These are phyloP conservation scores for Tephrocybe sp. DNA, from an alignment of 768 basidiomycete species.

Conservation along the genomic window DNA sequence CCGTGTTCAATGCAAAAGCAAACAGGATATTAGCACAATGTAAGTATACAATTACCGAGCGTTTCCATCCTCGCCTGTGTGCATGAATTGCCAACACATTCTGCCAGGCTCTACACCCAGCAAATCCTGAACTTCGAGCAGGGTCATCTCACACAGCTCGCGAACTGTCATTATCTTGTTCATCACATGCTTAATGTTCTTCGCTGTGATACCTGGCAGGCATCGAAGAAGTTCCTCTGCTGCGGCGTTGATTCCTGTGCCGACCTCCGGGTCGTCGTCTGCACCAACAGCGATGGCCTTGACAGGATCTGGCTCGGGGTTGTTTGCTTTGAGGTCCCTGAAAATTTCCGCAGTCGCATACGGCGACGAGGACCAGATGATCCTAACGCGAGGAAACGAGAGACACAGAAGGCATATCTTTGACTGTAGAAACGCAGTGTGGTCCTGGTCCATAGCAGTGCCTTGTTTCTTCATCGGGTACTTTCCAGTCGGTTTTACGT, in stretches of 20 bases:
- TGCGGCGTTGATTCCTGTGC: conserved; percentile 67
- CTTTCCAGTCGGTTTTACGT: conserved; percentile 58
- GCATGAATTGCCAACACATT: conserved; percentile 79
- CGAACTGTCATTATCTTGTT: conserved; percentile 74
- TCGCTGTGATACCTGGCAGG: conserved; percentile 82
- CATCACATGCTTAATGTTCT: conserved; percentile 86
- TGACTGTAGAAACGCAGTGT: conserved; percentile 69
- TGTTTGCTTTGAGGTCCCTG: conserved; percentile 82
- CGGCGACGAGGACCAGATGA: conserved; percentile 97
- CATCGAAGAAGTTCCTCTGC: conserved; percentile 83
- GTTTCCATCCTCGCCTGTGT: conserved; percentile 52
- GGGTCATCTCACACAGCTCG: conserved; percentile 66
- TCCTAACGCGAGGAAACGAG: conserved; percentile 86
- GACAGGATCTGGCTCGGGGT: conserved; percentile 75
- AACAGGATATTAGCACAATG: neutral
- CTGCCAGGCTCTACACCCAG: conserved; percentile 83
- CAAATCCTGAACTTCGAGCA: conserved; percentile 66
- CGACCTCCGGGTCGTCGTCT: conserved; percentile 68
- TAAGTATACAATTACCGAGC: neutral
- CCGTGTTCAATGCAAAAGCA: too few species aligned
- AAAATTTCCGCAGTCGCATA: conserved; percentile 92
- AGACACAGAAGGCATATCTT: conserved; percentile 90
- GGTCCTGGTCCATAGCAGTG: conserved; percentile 26
- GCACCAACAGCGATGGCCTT: conserved; percentile 81
- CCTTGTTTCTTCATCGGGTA: conserved; percentile 55